Percentiles rank a stretch among this genome's conserved stretches.
Evolutionary conservation across 2,329 filamentous ascomycete genomes (phyloP).

Genomic region (Penicillium expansum): DNA sequence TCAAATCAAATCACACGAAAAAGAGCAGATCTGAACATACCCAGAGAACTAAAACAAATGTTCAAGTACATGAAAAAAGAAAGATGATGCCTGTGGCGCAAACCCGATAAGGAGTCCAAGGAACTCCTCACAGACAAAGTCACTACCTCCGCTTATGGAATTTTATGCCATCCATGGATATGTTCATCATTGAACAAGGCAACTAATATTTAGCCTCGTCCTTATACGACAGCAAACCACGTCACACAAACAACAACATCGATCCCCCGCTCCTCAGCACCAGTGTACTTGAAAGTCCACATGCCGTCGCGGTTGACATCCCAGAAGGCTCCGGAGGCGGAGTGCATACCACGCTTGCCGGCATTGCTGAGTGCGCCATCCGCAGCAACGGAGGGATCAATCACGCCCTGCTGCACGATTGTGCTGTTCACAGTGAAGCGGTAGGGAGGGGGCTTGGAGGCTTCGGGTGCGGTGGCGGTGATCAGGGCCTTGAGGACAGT

Average conservation of each 20-base stretch:
- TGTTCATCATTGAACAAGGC: neutral
- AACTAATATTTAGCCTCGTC: neutral
- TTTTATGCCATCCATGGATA: neutral
- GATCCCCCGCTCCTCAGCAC: conserved; percentile 46
- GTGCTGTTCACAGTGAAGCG: conserved; percentile 98
- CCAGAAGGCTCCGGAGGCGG: conserved; percentile 51
- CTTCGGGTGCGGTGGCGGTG: conserved; percentile 40
- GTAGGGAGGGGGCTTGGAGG: conserved; percentile 58
- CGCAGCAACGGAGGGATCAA: conserved; percentile 50
- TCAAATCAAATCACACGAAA: conserved; percentile 4
- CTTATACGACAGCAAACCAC: conserved; percentile 44
- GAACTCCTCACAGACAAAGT: neutral
- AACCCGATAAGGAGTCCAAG: neutral
- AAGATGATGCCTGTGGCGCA: neutral
- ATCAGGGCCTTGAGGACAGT: conserved; percentile 43
- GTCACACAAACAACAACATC: conserved; percentile 51
- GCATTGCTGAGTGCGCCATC: conserved; percentile 60
- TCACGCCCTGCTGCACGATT: conserved; percentile 85
- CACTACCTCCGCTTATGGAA: neutral
- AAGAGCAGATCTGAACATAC: neutral
- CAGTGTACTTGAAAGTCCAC: conserved; percentile 53
- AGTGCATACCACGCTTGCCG: conserved; percentile 71
- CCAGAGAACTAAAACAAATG: neutral
- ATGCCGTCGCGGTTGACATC: conserved; percentile 53
- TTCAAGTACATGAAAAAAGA: neutral